Evolutionary conservation across 331 rosid species (phyloP), one percentile per base, ranked within the genome.

Genomic region (Rosa hybrid): DNA sequence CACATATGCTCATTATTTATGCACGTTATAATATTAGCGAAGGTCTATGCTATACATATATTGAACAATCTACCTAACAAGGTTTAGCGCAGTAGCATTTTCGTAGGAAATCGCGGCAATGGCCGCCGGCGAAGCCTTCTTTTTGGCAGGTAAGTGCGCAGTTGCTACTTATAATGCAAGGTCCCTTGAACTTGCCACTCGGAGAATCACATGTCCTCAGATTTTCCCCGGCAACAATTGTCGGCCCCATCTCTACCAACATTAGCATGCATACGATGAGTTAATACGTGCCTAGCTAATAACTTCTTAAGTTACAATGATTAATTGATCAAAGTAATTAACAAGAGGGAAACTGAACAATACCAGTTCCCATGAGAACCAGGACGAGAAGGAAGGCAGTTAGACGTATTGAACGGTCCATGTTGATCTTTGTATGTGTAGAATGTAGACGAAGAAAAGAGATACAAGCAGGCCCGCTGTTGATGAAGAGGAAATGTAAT

Each of bases 11-110:
- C 68, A 23, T 23, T 62, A 62, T 11, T 62, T 62, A 60, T 25
- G 39, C 62, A 56, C 25, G 21, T 54, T 54, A 51, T 60, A 3
- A 62, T 60, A 5, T 60, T 11, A 10, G 14, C 17, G 8, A 25
- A 60, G 12, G 12, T 60, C 11, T 13, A 25, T 25, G 68, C 5
- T 17, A 62, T 25, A 59, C 65, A 59, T 30, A 34, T 34, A 34
- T 34, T 34, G 39, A 34, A 3, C 39, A 34, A 34, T 34, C 39
- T 34, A 42, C 45, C 45, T 60, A 82, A 76, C 94, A 90, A 20
- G 51, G 88, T 64, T 56, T 84, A 44, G 84, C 83, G 83, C 91
- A 91, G 69, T 82, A 81, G 82, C 92, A 91, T 20, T 87, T 81
- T 20, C 88, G 88, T 6, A 91, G 82, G 38, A 89, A 74, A 27